phyloP scores from a whole-genome alignment of 163 green algal species.

The Coccomyxa subellipsoidea region DNA sequence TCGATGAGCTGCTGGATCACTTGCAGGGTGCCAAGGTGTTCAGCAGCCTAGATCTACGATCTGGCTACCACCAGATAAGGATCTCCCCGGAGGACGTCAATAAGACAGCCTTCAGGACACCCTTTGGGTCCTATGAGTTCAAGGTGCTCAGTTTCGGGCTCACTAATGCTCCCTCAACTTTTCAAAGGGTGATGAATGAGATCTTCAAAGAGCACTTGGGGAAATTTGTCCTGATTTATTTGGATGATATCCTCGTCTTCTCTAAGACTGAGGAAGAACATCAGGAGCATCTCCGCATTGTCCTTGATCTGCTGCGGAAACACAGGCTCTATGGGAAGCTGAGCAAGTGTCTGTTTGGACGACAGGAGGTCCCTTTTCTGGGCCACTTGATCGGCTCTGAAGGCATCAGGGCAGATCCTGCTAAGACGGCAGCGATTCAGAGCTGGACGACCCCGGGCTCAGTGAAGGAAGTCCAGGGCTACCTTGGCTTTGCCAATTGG shows the following conservation, averaged over 20 bases:
- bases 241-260: constrained; percentile 51
- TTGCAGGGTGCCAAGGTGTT: constrained; percentile 45
- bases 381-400: constrained; percentile 34
- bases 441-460: constrained; percentile 28
- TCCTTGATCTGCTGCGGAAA: constrained; percentile 19
- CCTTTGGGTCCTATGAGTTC: constrained; percentile 57
- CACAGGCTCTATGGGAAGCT: constrained; percentile 34
- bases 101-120: constrained; percentile 46
- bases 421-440: constrained; percentile 25
- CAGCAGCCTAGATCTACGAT: constrained; percentile 50
- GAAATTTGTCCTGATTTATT: constrained; percentile 35
- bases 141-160: constrained; percentile 63
- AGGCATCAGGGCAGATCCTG: constrained; percentile 30
- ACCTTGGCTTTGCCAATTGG: constrained; percentile 48
- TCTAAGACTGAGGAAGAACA: constrained; percentile 32
- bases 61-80: constrained; percentile 63
- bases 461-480: constrained; percentile 23
- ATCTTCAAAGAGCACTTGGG: constrained; percentile 24
- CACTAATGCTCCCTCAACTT: constrained; percentile 49
- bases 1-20: constrained; percentile 45
- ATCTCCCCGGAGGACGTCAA: constrained; percentile 35
- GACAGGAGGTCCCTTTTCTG: constrained; percentile 27
- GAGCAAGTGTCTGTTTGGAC: constrained; percentile 40
- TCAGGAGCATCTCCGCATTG: constrained; percentile 29
- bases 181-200: constrained; percentile 39